phyloP scores from a whole-genome alignment of 2,329 filamentous ascomycete species.

The Cercospora canescens region DNA sequence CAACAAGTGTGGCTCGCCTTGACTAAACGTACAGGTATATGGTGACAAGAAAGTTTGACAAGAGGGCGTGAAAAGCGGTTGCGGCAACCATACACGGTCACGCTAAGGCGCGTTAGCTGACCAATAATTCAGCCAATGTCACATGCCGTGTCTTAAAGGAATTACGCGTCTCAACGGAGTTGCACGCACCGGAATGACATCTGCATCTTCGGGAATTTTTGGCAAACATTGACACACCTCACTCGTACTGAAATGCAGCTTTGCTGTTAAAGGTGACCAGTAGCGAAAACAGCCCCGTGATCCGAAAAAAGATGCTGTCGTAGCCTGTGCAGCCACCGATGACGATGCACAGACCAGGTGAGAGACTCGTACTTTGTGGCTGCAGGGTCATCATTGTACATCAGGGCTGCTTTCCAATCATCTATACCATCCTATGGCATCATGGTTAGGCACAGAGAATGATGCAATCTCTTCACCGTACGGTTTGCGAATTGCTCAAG shows the following conservation, averaged over 20 bases:
- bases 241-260: not conserved
- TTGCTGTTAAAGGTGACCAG: not conserved
- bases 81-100: not conserved
- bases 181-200: not conserved
- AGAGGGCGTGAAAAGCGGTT: constrained; percentile 3
- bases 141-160: not conserved
- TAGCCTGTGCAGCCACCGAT: not conserved
- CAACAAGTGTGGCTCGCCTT: constrained; percentile 5
- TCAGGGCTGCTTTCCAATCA: not conserved
- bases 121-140: not conserved
- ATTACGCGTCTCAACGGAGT: not conserved
- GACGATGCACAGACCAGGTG: not conserved
- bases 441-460: no score
- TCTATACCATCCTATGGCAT: no score
- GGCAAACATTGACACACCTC: not conserved
- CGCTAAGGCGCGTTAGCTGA: not conserved
- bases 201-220: not conserved
- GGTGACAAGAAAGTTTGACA: not conserved
- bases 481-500: no score
- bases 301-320: not conserved
- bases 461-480: no score
- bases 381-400: not conserved
- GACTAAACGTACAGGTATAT: constrained; percentile 10
- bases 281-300: not conserved
- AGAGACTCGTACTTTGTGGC: not conserved